Evolutionary conservation across 345 rosid genomes (phyloP).

Genomic region (Combretum micranthum): DNA sequence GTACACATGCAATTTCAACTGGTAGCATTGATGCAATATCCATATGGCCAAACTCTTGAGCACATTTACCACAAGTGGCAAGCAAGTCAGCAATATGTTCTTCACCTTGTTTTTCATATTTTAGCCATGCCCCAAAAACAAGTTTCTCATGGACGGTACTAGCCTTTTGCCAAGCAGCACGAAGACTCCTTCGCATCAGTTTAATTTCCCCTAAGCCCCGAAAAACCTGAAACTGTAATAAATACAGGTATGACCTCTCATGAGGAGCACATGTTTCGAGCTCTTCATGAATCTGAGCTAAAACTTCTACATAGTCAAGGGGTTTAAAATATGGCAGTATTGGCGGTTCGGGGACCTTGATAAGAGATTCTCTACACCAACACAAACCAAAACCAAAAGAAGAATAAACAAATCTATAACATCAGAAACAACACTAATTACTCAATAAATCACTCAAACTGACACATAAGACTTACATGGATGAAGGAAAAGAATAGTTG

Average conservation of each 20-base stretch:
- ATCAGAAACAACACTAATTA: no score
- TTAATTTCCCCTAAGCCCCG: constrained; percentile 89
- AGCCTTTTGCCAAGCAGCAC: constrained; percentile 86
- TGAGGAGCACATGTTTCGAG: constrained; percentile 69
- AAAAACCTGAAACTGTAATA: constrained; percentile 78
- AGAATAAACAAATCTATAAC: no score
- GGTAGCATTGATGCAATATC: constrained; percentile 59
- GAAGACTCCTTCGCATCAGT: constrained; percentile 80
- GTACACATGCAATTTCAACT: constrained; percentile 21
- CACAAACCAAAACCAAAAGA: constrained; percentile 4
- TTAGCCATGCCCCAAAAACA: constrained; percentile 88
- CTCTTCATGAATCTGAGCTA: constrained; percentile 94
- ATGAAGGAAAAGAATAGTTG: constrained; percentile 42
- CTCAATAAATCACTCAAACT: neutral
- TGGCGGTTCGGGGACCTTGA: constrained; percentile 85
- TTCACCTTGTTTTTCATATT: constrained; percentile 85
- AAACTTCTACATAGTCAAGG: constrained; percentile 85
- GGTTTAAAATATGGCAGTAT: constrained; percentile 78
- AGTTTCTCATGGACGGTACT: constrained; percentile 77
- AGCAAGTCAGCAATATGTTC: constrained; percentile 82
- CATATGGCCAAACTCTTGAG: constrained; percentile 58
- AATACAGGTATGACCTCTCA: constrained; percentile 65
- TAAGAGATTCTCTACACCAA: constrained; percentile 77
- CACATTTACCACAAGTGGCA: constrained; percentile 63
- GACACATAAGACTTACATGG: constrained; percentile 47